Percentiles rank a stretch among this genome's conserved stretches.
Evolutionary conservation across 345 rosid species (phyloP).

Genomic region (Populus pruinosa): DNA sequence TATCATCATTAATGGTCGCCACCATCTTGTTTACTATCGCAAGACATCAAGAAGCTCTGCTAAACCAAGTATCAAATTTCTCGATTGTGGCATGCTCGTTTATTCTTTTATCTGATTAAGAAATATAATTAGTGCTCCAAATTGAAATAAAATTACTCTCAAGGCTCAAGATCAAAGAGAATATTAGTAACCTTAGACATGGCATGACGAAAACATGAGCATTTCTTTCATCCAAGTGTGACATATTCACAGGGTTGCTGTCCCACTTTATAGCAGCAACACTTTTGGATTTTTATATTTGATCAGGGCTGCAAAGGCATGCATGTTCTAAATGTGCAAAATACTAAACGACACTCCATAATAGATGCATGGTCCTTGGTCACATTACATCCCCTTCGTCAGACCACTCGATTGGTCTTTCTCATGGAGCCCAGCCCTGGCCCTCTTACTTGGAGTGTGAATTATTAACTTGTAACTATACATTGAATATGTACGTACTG

Average conservation of each 20-base stretch:
- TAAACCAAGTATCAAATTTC: not conserved
- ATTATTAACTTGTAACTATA: too few species aligned
- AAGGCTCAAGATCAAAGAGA: not conserved
- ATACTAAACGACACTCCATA: not conserved
- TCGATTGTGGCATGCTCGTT: not conserved
- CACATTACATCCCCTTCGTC: not conserved
- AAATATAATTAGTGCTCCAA: not conserved
- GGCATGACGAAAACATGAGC: too few species aligned
- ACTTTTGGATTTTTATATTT: not conserved
- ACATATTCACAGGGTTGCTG: not conserved
- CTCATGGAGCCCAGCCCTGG: not conserved
- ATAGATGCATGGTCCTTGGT: not conserved
- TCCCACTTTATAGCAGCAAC: not conserved
- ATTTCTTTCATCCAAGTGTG: not conserved
- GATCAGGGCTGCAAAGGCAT: not conserved
- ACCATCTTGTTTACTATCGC: not conserved
- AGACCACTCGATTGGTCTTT: too few species aligned
- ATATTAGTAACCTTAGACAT: not conserved
- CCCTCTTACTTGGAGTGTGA: not conserved
- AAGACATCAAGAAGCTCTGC: not conserved
- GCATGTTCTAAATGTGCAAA: not conserved
- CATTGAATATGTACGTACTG: not conserved
- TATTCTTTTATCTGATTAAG: not conserved
- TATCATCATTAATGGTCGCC: not conserved
- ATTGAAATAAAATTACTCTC: not conserved